Evolutionary conservation across 2,329 filamentous ascomycete genomes (phyloP).

Genomic region (Ilyonectria mors-panacis): DNA sequence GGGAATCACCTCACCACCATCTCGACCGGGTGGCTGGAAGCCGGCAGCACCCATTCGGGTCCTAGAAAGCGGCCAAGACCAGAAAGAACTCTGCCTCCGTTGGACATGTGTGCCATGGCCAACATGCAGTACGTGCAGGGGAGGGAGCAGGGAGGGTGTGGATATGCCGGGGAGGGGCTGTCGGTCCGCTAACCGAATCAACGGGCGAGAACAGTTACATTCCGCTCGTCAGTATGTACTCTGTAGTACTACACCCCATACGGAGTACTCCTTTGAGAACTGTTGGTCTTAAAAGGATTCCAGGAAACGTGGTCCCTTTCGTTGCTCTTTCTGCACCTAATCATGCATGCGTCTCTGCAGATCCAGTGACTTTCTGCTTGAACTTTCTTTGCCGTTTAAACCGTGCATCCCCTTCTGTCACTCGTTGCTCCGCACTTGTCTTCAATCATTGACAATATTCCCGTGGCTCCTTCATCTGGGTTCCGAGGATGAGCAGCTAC

Average conservation of each 20-base stretch:
- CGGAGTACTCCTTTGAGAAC: not conserved
- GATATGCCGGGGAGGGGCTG: too few species aligned
- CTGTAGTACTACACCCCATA: not conserved
- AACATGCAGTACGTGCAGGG: not conserved
- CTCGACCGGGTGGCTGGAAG: not conserved
- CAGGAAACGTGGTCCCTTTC: not conserved
- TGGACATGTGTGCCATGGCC: too few species aligned
- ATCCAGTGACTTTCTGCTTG: not conserved
- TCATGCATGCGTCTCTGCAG: not conserved
- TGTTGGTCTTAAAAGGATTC: not conserved
- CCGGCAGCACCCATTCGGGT: not conserved
- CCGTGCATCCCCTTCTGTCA: not conserved
- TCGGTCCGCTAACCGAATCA: too few species aligned
- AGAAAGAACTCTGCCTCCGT: not conserved
- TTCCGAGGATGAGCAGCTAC: slow-evolving; percentile 38
- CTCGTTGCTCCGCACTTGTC: not conserved
- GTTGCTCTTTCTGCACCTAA: not conserved
- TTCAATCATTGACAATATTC: slow-evolving; percentile 2
- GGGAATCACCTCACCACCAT: not conserved
- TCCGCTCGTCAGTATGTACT: not conserved
- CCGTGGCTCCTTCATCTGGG: not conserved
- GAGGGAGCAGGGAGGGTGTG: too few species aligned
- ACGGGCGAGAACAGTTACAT: too few species aligned
- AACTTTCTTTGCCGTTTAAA: not conserved
- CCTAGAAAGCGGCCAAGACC: slow-evolving; percentile 2